Percentiles rank a stretch among this genome's conserved stretches.
These are phyloP conservation scores for Hygrophorus pudorinus DNA, from an alignment of 768 basidiomycete genomes.

Conservation along the genomic window DNA sequence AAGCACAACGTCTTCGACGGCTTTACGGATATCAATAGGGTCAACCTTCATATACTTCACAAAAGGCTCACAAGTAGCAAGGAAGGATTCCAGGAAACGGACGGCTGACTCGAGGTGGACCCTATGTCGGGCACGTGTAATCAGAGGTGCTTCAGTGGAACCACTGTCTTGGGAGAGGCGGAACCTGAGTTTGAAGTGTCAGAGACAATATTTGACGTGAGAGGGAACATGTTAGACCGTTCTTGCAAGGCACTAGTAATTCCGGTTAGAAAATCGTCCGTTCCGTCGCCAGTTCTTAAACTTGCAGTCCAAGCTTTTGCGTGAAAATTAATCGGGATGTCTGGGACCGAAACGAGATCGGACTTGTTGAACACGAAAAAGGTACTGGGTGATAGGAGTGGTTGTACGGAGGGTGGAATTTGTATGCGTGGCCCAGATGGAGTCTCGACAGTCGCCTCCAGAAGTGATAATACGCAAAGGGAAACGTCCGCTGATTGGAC, in stretches of 20 bases:
- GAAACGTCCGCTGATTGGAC: slow-evolving; percentile 59
- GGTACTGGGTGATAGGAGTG: slow-evolving; percentile 46
- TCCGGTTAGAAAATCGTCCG: slow-evolving; percentile 46
- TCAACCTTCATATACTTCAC: not conserved
- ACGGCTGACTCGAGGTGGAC: slow-evolving; percentile 61
- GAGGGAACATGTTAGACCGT: slow-evolving; percentile 26
- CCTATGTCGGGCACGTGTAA: slow-evolving; percentile 76
- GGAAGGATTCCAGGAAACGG: slow-evolving; percentile 52
- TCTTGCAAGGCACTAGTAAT: slow-evolving; percentile 42
- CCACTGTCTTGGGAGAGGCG: slow-evolving; percentile 14
- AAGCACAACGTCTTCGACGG: slow-evolving; percentile 62
- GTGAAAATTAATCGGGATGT: not conserved
- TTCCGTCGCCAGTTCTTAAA: slow-evolving; percentile 48
- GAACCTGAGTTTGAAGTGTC: slow-evolving; percentile 14
- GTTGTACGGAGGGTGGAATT: slow-evolving; percentile 37
- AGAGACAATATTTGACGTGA: not conserved
- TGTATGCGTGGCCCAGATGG: slow-evolving; percentile 8
- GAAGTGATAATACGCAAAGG: slow-evolving; percentile 74
- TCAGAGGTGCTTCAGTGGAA: slow-evolving; percentile 42
- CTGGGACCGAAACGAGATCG: slow-evolving; percentile 34
- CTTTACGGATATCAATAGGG: slow-evolving; percentile 21
- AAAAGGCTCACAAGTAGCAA: slow-evolving; percentile 29
- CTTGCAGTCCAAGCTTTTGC: slow-evolving; percentile 49
- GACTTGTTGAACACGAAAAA: slow-evolving; percentile 73
- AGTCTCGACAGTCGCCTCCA: slow-evolving; percentile 23